Evolutionary conservation across 441 rosid species (phyloP), one percentile per base, ranked within the genome.

Genomic region (Melastoma candidum): DNA sequence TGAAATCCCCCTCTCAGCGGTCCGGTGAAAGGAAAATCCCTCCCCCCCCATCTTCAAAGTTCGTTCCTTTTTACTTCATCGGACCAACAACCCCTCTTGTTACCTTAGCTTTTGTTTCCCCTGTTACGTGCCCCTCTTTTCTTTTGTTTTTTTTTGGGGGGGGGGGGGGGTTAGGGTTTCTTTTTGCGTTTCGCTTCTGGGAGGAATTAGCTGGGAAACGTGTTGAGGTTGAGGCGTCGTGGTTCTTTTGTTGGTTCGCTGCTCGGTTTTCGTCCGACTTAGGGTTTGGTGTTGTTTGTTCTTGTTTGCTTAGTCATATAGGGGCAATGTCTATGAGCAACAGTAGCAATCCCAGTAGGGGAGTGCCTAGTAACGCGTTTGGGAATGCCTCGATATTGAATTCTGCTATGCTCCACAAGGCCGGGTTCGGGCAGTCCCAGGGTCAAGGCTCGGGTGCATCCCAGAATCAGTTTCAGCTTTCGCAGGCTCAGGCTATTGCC

Each of bases 341-440:
- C 36, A 29, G 36, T 29, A 32, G 41, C 41, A 32, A 32, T 32
- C 41, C 41, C 8, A 32, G 8, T 32, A 32, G 6, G 41, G 41
- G 41, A 32, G 41, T 32, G 8, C 41, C 41, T 32, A 32, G 36
- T 29, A 29, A 29, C 36, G 7, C 64, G 3, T 60, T 51, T 44
- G 64, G 57, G 24, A 60, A 60, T 60, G 57, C 48, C n/a, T 56
- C 56, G 8, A 60, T 60, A 9, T 47, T 60, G 45, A 60, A 60
- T 17, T 60, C 64, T 7, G 47, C 27, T 10, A 45, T 60, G 56
- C 51, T 46, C 2, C 22, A 41, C 0, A 60, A 60, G 24, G 32
- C 64, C 0, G 64, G 51, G 53, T 60, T 60, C 13, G 46, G 26
- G 13, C 56, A 52, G 43, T 43, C 56, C 1, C 56, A 52, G 56